Evolutionary conservation across 495 filamentous ascomycete species (phyloP).

Genomic region (Neurospora sp.): DNA sequence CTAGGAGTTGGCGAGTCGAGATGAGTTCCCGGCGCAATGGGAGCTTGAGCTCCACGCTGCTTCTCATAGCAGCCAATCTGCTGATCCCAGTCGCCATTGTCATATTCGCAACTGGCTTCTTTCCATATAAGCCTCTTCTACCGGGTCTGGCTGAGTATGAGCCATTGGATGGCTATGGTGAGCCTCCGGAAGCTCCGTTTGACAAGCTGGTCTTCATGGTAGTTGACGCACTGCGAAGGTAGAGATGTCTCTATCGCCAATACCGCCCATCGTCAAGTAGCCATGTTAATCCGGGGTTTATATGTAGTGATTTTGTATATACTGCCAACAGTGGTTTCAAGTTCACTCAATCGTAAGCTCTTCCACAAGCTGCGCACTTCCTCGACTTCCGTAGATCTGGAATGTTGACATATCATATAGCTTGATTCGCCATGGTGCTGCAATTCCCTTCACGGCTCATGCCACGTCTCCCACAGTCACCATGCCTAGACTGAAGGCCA

Average conservation of each 20-base stretch:
- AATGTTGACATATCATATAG: slow-evolving; percentile 33
- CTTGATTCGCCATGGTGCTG: slow-evolving; percentile 70
- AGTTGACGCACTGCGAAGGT: slow-evolving; percentile 89
- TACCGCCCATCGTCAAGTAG: not conserved
- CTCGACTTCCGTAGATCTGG: not conserved
- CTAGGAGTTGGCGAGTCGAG: not conserved
- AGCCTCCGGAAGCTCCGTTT: slow-evolving; percentile 56
- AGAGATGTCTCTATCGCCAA: slow-evolving; percentile 7
- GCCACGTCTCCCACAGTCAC: slow-evolving; percentile 96
- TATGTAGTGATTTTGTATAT: slow-evolving; percentile 85
- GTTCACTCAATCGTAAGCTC: slow-evolving; percentile 75
- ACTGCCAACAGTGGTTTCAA: slow-evolving; percentile 67
- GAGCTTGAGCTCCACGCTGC: slow-evolving; percentile 24
- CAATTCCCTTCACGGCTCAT: slow-evolving; percentile 90
- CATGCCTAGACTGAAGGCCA: slow-evolving; percentile 95
- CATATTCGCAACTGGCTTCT: slow-evolving; percentile 85
- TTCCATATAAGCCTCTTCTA: slow-evolving; percentile 91
- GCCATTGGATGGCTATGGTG: slow-evolving; percentile 29
- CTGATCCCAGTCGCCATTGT: slow-evolving; percentile 69
- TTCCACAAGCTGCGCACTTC: not conserved
- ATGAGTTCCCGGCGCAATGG: slow-evolving; percentile 25
- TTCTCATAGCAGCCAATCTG: slow-evolving; percentile 58
- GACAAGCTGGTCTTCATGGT: slow-evolving; percentile 96
- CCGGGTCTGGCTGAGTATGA: slow-evolving; percentile 67
- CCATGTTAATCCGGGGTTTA: slow-evolving; percentile 1